Base-by-base conservation (phyloP, 2,329 filamentous ascomycete species). In the Cladophialophora yegresii region DNA sequence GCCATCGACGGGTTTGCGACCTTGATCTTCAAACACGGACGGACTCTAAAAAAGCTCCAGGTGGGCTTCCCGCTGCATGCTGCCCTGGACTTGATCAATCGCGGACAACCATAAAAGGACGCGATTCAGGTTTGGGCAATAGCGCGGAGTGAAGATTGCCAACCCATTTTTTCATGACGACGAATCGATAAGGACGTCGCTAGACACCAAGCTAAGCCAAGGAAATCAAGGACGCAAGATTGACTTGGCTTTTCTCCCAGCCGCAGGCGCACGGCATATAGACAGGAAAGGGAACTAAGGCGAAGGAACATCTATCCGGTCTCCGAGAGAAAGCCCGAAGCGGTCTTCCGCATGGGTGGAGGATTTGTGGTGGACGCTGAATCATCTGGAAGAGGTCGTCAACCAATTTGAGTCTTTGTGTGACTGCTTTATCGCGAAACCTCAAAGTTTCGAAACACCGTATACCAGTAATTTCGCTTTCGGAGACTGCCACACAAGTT, bases 61-160 rank as follows among this genome's bases (percentile, higher is more conserved):
- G 59, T 32, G 36, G 49, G 23, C 53, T 36, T 33, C 59, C 43
- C 53, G 51, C 53, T 51, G 59, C 59, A 55, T 33, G 51, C 43
- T 49, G 51, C 53, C 51, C 40, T 53, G 51, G 50, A 54, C 59
- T 13, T 55, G 33, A 54, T 58, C 51, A 49, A 54, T 53, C 23
- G 55, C 47, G 45, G 12, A 33, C 47, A 58, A 32, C 23, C 23
- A 13, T 22, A 20, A 40, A 55, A 56, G 40, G 54, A 63, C 54
- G 61, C 61, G 61, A 63, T 33, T 16, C 47, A 53, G 49, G 22
- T 45, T 63, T 58, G 33, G 55, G 61, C 43, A 20, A 51, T 58
- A 56, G 61, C 58, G 58, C 47, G 61, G 61, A 30, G 40, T 33
- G 61, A 43, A 56, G 57, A 53, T 36, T 45, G 57, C 23, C 59